Evolutionary conservation across 768 basidiomycete genomes (phyloP).

Genomic region (Boletus rubropictus): DNA sequence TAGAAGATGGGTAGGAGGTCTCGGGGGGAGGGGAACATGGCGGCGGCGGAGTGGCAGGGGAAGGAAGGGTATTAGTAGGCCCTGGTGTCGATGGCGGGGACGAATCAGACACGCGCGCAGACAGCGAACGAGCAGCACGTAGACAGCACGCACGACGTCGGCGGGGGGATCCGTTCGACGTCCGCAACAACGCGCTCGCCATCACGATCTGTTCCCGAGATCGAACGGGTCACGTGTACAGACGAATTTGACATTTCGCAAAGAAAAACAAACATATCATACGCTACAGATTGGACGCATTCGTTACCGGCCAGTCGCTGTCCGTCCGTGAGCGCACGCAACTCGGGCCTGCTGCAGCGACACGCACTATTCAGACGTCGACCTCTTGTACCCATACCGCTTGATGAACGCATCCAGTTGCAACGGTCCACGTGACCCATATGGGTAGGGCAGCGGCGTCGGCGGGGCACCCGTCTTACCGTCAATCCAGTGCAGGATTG

Average conservation of each 20-base stretch:
- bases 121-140: conserved; percentile 9
- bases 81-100: conserved; percentile 11
- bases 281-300: conserved; percentile 23
- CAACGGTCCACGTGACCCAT: conserved; percentile 93
- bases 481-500: conserved; percentile 94
- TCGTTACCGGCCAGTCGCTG: conserved; percentile 28
- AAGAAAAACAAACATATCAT: too few relatives aligned
- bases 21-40: conserved; percentile 21
- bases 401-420: conserved; percentile 70
- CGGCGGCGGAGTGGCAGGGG: neutral
- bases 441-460: conserved; percentile 73
- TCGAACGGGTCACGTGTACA: conserved; percentile 27
- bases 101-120: conserved; percentile 18
- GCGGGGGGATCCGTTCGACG: conserved; percentile 26
- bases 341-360: neutral
- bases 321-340: too few relatives aligned
- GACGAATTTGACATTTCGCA: neutral
- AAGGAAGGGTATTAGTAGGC: conserved; percentile 7
- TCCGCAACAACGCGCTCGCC: conserved; percentile 14
- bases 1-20: conserved; percentile 30
- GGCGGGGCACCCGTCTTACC: conserved; percentile 63
- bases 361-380: conserved; percentile 68
- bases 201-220: conserved; percentile 28
- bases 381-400: conserved; percentile 73
- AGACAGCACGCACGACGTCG: conserved; percentile 20